Evolutionary conservation across 805 yeast genomes (phyloP).

Genomic region (Kluyveromyces starmeri): DNA sequence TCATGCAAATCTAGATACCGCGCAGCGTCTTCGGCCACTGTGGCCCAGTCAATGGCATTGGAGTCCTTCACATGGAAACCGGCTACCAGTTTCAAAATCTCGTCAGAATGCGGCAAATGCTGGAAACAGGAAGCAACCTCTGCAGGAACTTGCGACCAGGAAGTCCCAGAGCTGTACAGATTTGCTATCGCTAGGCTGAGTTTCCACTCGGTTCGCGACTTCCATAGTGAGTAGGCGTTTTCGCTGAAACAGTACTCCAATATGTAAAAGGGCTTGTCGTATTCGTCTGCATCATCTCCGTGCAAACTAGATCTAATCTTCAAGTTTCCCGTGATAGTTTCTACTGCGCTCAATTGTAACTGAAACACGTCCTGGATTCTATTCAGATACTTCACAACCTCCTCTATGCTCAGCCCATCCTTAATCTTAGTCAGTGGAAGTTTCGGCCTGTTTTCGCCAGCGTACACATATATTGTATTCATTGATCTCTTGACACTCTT

Average conservation of each 20-base stretch:
- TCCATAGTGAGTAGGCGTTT: conserved; percentile 20
- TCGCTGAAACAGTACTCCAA: conserved; percentile 20
- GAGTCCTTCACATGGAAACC: conserved; percentile 1
- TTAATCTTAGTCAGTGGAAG: conserved; percentile 19
- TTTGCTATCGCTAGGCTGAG: conserved; percentile 14
- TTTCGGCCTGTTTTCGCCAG: conserved; percentile 19
- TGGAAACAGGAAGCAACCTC: neutral
- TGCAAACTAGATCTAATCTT: conserved; percentile 17
- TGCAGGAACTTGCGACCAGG: neutral
- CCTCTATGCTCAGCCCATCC: conserved; percentile 9
- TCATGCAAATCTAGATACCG: neutral
- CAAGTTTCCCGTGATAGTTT: conserved; percentile 25
- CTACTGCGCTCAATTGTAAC: conserved; percentile 18
- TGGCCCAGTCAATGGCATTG: neutral
- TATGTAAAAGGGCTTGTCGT: conserved; percentile 18
- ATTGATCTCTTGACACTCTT: too few relatives aligned
- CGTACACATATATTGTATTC: conserved; percentile 21
- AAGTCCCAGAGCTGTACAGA: conserved; percentile 7
- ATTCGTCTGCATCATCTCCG: conserved; percentile 6
- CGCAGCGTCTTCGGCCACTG: neutral
- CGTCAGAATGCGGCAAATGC: neutral
- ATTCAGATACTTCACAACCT: conserved; percentile 14
- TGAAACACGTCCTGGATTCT: conserved; percentile 20
- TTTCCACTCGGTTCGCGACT: conserved; percentile 22
- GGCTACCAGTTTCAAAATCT: neutral